Evolutionary conservation across 805 yeast species (phyloP).

Genomic region (Candida alai): DNA sequence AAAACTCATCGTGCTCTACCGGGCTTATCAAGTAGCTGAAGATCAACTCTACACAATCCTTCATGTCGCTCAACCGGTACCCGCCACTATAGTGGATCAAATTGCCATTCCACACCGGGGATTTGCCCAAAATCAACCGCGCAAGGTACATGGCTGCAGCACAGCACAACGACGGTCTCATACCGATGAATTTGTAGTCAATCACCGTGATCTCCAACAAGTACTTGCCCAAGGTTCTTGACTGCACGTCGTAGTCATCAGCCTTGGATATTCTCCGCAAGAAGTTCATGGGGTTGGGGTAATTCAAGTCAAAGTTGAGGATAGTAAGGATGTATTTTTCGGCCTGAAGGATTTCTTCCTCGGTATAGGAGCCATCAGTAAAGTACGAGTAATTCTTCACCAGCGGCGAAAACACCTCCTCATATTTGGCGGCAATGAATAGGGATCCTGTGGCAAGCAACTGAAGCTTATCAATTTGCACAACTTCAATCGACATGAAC

Average conservation of each 20-base stretch:
- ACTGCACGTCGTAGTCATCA: conserved; percentile 80
- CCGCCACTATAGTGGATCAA: conserved; percentile 91
- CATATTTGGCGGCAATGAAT: conserved; percentile 89
- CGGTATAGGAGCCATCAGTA: conserved; percentile 81
- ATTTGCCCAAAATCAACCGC: conserved; percentile 63
- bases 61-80: conserved; percentile 66
- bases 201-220: conserved; percentile 73
- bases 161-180: conserved; percentile 74
- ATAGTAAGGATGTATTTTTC: conserved; percentile 75
- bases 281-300: conserved; percentile 89
- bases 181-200: conserved; percentile 70
- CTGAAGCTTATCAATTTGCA: conserved; percentile 76
- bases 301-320: conserved; percentile 69
- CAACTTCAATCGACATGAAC: conserved; percentile 69
- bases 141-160: conserved; percentile 87
- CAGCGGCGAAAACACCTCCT: conserved; percentile 86
- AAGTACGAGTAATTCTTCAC: conserved; percentile 82
- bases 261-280: conserved; percentile 85
- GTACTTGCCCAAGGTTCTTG: conserved; percentile 83
- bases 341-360: conserved; percentile 76
- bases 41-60: conserved; percentile 68
- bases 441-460: conserved; percentile 80
- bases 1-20: conserved; percentile 86
- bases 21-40: conserved; percentile 76
- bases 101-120: conserved; percentile 77